Evolutionary conservation across 2,329 filamentous ascomycete species (phyloP), one percentile per base, ranked within the genome.

Genomic region (Grosmannia clavigera): DNA sequence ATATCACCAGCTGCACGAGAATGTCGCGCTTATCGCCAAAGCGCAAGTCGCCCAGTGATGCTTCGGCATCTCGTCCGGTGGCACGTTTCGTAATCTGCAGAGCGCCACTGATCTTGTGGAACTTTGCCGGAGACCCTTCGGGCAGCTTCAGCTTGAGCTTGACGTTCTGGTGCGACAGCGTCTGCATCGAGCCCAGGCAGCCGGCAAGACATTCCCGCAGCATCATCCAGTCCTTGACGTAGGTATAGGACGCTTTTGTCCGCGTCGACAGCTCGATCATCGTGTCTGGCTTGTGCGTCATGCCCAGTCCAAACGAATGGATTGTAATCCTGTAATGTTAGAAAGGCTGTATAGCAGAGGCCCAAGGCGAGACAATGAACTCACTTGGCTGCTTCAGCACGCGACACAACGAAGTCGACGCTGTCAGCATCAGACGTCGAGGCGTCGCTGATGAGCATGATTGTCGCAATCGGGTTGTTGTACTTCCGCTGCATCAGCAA

Each of bases 141-240:
- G 94, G 94, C 9, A 99, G 77, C 67, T 90, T 89, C 60, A 99
- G 83, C 77, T 95, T 96, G 59, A 99, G 81, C 76, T 95, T 96
- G 61, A 95, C 94, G 69, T 97, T 97, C 71, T 97, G 94, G 71
- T 99, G 94, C n/a, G 94, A 97, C 33, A 90, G 86, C 2, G 90
- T 91, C 72, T 99, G 94, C 70, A 97, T 81, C 16, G 90, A 86
- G 55, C 94, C 94, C 33, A 99, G 77, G 68, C 92, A 97, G 52
- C 94, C 94, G 29, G 92, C 94, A 53, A 96, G 81, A 71, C 94
- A 97, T 72, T 99, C 94, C 33, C 94, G 87, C 43, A 99, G 81
- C 92, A 97, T 99, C 92, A 97, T 97, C 94, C 94, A 99, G 72
- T 99, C 94, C 74, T 97, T 99, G 66, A 99, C 92, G 68, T 97